Evolutionary conservation across 2,329 filamentous ascomycete species (phyloP).

Genomic region (Fusarium sp.): DNA sequence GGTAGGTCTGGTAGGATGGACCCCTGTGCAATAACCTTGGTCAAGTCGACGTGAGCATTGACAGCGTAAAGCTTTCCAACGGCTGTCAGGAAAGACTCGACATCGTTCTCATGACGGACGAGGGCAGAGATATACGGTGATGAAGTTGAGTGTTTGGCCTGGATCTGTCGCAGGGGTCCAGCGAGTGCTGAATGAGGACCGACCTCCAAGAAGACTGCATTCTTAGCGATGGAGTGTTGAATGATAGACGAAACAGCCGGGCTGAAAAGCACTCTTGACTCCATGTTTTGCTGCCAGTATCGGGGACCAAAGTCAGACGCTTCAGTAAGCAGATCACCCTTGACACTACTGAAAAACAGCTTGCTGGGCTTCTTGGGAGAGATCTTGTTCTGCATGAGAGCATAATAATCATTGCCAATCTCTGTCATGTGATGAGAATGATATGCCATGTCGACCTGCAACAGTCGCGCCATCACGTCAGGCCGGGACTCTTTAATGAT

Average conservation of each 20-base stretch:
- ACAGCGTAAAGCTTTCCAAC: not conserved
- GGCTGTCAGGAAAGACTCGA: not conserved
- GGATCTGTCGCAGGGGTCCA: constrained; percentile 4
- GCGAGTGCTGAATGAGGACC: constrained; percentile 12
- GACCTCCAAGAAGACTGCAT: constrained; percentile 5
- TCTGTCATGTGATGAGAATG: constrained; percentile 12
- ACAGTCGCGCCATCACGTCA: not conserved
- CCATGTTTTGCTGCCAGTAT: constrained; percentile 8
- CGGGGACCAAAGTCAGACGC: not conserved
- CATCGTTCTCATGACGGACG: not conserved
- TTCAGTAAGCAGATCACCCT: not conserved
- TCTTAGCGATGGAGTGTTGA: not conserved
- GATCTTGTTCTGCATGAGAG: too few species aligned
- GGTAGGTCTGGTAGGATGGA: not conserved
- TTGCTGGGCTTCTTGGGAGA: too few species aligned
- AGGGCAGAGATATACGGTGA: too few species aligned
- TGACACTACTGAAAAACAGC: constrained; percentile 3
- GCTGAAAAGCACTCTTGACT: not conserved
- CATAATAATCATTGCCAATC: not conserved
- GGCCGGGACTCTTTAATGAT: not conserved
- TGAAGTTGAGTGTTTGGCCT: too few species aligned
- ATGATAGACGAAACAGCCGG: not conserved
- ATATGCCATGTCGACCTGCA: constrained; percentile 11
- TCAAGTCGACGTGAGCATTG: not conserved
- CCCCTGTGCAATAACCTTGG: not conserved